Evolutionary conservation across 129 eudicot species (phyloP), one percentile per base, ranked within the genome.

Genomic region (Chrysanthemum seticuspe): DNA sequence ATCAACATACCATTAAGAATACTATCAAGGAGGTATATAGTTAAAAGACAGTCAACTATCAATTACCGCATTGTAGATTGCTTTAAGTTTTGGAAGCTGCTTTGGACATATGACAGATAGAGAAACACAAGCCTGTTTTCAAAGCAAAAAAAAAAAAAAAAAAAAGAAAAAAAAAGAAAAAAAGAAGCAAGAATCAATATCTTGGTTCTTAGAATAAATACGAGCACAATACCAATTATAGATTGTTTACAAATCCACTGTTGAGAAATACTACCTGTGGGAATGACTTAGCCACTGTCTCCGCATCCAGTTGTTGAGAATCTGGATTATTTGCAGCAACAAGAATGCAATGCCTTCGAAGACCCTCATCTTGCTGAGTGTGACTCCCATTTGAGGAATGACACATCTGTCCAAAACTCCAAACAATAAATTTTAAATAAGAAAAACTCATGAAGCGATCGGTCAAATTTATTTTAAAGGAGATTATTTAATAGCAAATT

Each of bases 71-170:
- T 52, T 54, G 55, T 67, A 76, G 23, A 76, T 76, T 31, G 51
- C 59, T 67, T 25, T 48, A 57, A 67, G 68, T 21, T 62, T 76
- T 68, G 74, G 50, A 58, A 76, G 47, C 45, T 67, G 57, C 12
- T 13, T 48, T 47, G 80, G 80, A 47, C 80, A 76, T 58, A 76
- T 76, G 47, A 76, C 61, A 4, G 80, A 76, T 13, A 76, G 61
- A 25, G 80, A 67, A 67, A 76, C 68, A 25, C 36, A 59, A 44
- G 60, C 58, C 80, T 76, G 80, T 34, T 64, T 27, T 23, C 19
- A 58, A 29, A 67, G 15, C 44, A 36, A 50, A 3, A 25, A 2
- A 3, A 25, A 25, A 25, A 25, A 1, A 25, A 25, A 25, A 25
- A 25, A 1, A 25, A 25, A 25, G 1, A 25, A 25, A 25, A 1